These are phyloP conservation scores for Nematocida major DNA, from an alignment of 371 early-diverging fungal genomes.

Conservation along the genomic window DNA sequence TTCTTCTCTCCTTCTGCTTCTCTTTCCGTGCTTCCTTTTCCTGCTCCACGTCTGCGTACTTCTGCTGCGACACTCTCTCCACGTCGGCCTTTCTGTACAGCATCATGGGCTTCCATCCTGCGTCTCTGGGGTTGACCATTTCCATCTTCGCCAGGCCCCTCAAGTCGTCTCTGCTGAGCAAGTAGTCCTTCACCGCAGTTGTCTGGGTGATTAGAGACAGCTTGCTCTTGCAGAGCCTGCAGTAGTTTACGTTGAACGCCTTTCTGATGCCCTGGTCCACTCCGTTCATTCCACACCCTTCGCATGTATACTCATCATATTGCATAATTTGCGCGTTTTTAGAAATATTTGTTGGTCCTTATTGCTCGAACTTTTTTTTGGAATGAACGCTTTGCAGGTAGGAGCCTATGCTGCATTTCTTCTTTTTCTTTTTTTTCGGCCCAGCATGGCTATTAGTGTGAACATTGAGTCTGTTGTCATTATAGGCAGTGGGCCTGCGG, in stretches of 20 bases:
- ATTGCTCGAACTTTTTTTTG: not conserved
- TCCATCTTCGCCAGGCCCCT: slow-evolving; percentile 45
- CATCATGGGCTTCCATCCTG: slow-evolving; percentile 61
- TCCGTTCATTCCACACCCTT: slow-evolving; percentile 37
- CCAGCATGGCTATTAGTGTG: slow-evolving; percentile 14
- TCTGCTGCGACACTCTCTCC: slow-evolving; percentile 48
- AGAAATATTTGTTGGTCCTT: not conserved
- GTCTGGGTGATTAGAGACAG: slow-evolving; percentile 62
- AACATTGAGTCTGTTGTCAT: slow-evolving; percentile 57
- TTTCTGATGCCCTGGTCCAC: slow-evolving; percentile 50
- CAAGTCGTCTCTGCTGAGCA: slow-evolving; percentile 58
- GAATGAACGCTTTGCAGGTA: not conserved
- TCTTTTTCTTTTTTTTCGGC: slow-evolving; percentile 45
- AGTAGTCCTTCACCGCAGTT: slow-evolving; percentile 57
- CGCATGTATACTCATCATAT: slow-evolving; percentile 49
- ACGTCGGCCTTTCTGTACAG: slow-evolving; percentile 60
- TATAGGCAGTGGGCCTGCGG: slow-evolving; percentile 80
- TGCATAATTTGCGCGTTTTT: not conserved
- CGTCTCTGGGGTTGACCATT: slow-evolving; percentile 59
- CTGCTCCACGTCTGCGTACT: slow-evolving; percentile 54
- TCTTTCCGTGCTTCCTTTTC: slow-evolving; percentile 45
- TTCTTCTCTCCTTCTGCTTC: slow-evolving; percentile 46
- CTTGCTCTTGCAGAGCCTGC: slow-evolving; percentile 50
- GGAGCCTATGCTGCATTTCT: not conserved
- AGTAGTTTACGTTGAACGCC: slow-evolving; percentile 55